Evolutionary conservation across 441 rosid species (phyloP), one percentile per base, ranked within the genome.

Genomic region (Populus hybrid): DNA sequence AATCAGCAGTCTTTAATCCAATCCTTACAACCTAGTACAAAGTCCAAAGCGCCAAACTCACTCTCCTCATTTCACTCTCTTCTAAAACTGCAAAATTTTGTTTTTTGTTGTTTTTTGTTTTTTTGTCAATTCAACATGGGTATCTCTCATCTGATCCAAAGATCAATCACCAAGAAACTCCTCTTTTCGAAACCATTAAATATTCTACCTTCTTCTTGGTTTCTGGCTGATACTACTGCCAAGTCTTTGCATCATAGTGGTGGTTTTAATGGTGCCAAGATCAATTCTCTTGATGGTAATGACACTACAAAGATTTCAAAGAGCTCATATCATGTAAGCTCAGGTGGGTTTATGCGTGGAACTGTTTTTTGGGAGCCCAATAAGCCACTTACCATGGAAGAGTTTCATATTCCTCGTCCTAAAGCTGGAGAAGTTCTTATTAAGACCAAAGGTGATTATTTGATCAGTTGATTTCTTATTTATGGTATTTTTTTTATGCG

Each of bases 391-490:
- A 89, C 97, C 65, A 86, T 95, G 71, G 99, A 96, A 79, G 92
- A 94, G 23, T 91, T 95, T 79, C 95, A 89, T 53, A 82, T 95
- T 77, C 99, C 99, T 36, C 90, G 92, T 8, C 99, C 99, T 56
- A 90, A 92, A 84, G 81, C 90, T n/a, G 91, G 90, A 59, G 99
- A 95, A 81, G n/a, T 95, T 78, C 97, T 95, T 78, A 83, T 95
- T 82, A 94, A 93, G 85, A 94, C 97, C 83, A 91, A 90, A 64
- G 95, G 98, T 90, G 29, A 6, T n/a, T 10, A 2, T 61, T 33
- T 14, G 24, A 5, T 64, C 67, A 26, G 72, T 14, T 16, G 40
- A 23, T 65, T 68, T 35, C n/a, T 9, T 67, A 4, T 67, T 31
- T 29, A 26, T 26, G 33, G 33, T 31, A 3, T 7, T 16, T 24